A percentile compares a stretch with the other conserved stretches of the same genome.
Conservation (phyloP, 768 basidiomycete genomes). For the Coprinellus micaceus region DNA sequence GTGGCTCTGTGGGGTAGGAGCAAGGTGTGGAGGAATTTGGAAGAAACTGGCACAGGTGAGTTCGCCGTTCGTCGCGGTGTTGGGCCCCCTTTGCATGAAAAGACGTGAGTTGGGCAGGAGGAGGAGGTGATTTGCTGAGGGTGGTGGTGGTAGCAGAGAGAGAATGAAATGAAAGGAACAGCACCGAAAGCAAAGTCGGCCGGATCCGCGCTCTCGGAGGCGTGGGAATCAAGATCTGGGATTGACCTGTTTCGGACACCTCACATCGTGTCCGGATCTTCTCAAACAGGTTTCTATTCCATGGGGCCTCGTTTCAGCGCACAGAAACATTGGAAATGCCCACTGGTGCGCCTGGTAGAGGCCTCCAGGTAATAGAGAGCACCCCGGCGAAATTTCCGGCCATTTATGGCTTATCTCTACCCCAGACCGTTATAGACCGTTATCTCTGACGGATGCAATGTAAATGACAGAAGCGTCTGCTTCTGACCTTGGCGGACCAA, state of each 20-base stretch:
- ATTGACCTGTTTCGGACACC: background rate
- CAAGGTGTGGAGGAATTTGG: background rate
- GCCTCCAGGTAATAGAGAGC: too few species aligned
- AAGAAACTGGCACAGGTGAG: constrained; percentile 1
- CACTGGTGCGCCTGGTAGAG: too few species aligned
- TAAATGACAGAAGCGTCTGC: background rate
- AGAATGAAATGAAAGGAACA: constrained; percentile 13
- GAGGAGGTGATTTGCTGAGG: constrained; percentile 4
- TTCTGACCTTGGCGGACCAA: background rate
- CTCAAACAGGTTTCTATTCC: background rate
- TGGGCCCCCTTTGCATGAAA: constrained; percentile 22
- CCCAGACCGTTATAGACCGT: background rate
- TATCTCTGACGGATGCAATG: background rate
- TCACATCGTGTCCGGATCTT: background rate
- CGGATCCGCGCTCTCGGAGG: background rate
- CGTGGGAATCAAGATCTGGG: background rate
- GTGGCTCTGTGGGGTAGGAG: background rate
- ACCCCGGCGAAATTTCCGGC: too few species aligned
- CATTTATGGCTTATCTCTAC: background rate
- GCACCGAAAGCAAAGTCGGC: background rate
- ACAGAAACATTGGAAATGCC: too few species aligned
- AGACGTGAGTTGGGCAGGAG: constrained; percentile 2
- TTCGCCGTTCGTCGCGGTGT: background rate
- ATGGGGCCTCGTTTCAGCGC: too few species aligned
- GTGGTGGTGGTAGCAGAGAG: constrained; percentile 16